Base-by-base conservation (phyloP, 306 rosid genomes). In the Medicago truncatula region DNA sequence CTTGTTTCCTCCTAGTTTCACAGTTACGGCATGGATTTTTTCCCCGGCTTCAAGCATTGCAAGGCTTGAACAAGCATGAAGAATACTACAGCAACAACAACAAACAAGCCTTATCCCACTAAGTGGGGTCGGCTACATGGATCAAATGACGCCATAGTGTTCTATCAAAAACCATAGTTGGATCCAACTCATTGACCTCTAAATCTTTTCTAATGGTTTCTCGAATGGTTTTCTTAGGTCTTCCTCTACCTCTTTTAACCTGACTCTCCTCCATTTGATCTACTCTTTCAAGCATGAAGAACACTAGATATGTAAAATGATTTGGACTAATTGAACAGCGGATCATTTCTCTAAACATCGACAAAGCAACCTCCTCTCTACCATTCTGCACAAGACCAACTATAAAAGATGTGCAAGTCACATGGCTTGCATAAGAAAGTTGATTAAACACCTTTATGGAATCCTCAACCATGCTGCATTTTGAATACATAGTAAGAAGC, bases 371-470 rank as follows among this genome's bases (percentile, higher is more conserved):
- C 80, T 88, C 96, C 82, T 85, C 91, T 82, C 86, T 85, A 39
- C 87, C 91, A 71, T 88, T 86, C 71, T 87, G 78, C 60, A 86
- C 83, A 41, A 90, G 92, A 57, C 88, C 96, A 12, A 80, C 88
- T 21, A 90, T 63, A 73, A 90, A 84, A 67, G 96, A 90, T 58
- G 96, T 86, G 93, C 96, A 90, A 9, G 91, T 90, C 74, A 88
- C 91, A 66, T 83, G 87, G 57, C 83, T 90, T 58, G 92, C 91
- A 79, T 77, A 53, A 74, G 69, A 64, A 81, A 90, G 53, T 52
- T 70, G 74, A 72, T 80, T 71, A 72, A 90, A 90, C 36, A 90
- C 86, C 79, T 69, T 75, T 15, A 90, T 70, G 49, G 89, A 87
- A 77, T 90, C 92, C 71, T 85, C 85, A 67, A 88, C 79, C 83